Evolutionary conservation across 106 monocot genomes (phyloP).

Genomic region (Dioscorea alata): DNA sequence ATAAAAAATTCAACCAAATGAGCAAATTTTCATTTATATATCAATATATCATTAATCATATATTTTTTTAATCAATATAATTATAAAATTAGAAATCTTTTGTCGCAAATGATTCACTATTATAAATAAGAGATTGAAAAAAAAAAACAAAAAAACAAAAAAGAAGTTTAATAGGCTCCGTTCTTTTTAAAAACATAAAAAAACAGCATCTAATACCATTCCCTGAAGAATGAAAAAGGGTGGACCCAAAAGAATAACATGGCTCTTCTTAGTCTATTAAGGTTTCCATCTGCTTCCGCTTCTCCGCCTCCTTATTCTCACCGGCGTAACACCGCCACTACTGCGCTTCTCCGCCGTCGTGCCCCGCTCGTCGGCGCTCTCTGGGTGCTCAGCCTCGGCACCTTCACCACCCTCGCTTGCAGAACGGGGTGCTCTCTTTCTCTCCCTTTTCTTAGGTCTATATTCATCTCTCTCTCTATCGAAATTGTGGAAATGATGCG

Average conservation of each 20-base stretch:
- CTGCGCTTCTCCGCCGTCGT: conserved; percentile 23
- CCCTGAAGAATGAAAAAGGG: not conserved
- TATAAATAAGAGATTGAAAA: too few relatives aligned
- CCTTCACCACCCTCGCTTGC: conserved; percentile 47
- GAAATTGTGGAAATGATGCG: too few relatives aligned
- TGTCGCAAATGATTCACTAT: too few relatives aligned
- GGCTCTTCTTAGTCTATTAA: conserved; percentile 11
- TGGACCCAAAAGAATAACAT: not conserved
- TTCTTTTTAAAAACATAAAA: too few relatives aligned
- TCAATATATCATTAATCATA: too few relatives aligned
- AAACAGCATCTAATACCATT: too few relatives aligned
- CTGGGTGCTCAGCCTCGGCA: conserved; percentile 60
- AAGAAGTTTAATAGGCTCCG: too few relatives aligned
- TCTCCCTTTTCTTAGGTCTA: conserved; percentile 28
- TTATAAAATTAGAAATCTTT: too few relatives aligned
- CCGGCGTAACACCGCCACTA: not conserved
- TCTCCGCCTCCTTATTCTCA: not conserved
- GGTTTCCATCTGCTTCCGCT: conserved; percentile 8
- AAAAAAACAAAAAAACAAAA: too few relatives aligned
- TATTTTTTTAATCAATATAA: too few relatives aligned
- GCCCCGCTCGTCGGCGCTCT: conserved; percentile 40
- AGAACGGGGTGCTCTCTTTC: conserved; percentile 48
- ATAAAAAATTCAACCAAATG: too few relatives aligned
- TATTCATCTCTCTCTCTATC: not conserved
- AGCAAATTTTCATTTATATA: too few relatives aligned